Evolutionary conservation across 139 green algal species (phyloP).

Genomic region (Haematococcus sp.): DNA sequence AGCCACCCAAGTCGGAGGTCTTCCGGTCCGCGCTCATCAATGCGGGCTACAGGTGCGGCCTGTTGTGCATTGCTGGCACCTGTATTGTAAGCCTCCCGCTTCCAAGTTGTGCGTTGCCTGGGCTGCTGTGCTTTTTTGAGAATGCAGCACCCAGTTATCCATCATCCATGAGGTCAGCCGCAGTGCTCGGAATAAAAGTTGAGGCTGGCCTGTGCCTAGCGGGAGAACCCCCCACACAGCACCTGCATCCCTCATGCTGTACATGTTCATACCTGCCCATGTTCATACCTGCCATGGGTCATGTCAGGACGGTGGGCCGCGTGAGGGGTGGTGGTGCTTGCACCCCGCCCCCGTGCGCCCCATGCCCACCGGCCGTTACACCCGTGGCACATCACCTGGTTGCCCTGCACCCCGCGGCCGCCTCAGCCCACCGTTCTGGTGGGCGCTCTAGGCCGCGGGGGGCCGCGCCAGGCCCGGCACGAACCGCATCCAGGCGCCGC

Average conservation of each 20-base stretch:
- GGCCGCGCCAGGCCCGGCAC: not conserved
- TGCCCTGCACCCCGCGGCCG: not conserved
- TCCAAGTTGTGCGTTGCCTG: not conserved
- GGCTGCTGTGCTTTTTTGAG: not conserved
- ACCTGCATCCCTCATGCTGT: no score
- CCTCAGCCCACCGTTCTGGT: slow-evolving; percentile 14
- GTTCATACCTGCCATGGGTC: slow-evolving; percentile 10
- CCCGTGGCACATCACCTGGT: slow-evolving; percentile 14
- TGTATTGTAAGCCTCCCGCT: not conserved
- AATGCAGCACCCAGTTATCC: no score
- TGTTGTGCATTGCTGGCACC: not conserved
- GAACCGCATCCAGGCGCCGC: no score
- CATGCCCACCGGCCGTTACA: slow-evolving; percentile 12
- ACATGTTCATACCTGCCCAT: no score
- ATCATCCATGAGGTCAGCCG: no score
- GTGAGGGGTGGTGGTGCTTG: not conserved
- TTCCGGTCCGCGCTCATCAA: slow-evolving; percentile 92
- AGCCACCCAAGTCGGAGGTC: slow-evolving; percentile 56
- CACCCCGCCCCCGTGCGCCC: not conserved
- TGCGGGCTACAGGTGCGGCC: slow-evolving; percentile 57
- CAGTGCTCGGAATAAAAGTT: no score
- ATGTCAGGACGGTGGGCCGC: slow-evolving; percentile 12
- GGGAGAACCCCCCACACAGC: no score
- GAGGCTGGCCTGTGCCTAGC: no score
- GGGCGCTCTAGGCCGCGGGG: not conserved